Percentiles rank a stretch among this genome's conserved stretches.
phyloP scores from a whole-genome alignment of 768 basidiomycete species.

The Phallus indusiatus region DNA sequence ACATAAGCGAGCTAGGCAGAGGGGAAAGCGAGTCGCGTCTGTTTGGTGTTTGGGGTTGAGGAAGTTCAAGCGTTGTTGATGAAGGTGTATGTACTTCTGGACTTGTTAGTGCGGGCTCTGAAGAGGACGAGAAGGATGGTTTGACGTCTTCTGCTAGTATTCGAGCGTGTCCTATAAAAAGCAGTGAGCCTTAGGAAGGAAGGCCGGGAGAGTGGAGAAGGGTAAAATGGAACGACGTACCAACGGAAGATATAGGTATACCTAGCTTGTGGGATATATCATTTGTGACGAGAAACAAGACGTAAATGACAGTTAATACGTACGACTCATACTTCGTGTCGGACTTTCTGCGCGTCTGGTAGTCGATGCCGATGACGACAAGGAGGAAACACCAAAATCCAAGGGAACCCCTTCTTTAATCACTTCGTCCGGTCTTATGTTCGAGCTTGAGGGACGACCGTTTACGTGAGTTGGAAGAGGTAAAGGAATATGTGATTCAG shows the following conservation, averaged over 20 bases:
- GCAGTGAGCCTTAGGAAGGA: conserved; percentile 5
- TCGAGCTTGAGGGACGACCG: conserved; percentile 17
- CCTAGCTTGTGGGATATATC: not conserved
- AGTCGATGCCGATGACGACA: conserved; percentile 25
- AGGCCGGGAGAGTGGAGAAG: conserved; percentile 8
- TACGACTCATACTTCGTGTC: conserved; percentile 72
- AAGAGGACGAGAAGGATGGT: conserved; percentile 12
- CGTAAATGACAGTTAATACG: conserved; percentile 22
- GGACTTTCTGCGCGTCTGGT: conserved; percentile 54
- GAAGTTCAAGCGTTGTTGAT: conserved; percentile 31
- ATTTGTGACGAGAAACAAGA: not conserved
- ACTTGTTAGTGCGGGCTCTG: conserved; percentile 19
- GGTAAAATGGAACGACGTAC: conserved; percentile 10
- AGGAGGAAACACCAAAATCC: conserved; percentile 32
- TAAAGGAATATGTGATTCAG: conserved; percentile 65
- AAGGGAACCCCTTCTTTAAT: conserved; percentile 71
- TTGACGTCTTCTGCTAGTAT: conserved; percentile 69
- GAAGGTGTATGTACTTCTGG: conserved; percentile 23
- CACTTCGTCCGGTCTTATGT: conserved; percentile 35
- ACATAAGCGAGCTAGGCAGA: not conserved
- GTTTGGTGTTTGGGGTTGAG: conserved; percentile 31
- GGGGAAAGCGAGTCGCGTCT: conserved; percentile 47
- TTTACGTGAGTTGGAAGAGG: conserved; percentile 42
- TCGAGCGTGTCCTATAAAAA: conserved; percentile 64
- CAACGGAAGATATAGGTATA: conserved; percentile 6